Evolutionary conservation across 495 filamentous ascomycete genomes (phyloP), one percentile per base, ranked within the genome.

Genomic region (Podospora fimiseda): DNA sequence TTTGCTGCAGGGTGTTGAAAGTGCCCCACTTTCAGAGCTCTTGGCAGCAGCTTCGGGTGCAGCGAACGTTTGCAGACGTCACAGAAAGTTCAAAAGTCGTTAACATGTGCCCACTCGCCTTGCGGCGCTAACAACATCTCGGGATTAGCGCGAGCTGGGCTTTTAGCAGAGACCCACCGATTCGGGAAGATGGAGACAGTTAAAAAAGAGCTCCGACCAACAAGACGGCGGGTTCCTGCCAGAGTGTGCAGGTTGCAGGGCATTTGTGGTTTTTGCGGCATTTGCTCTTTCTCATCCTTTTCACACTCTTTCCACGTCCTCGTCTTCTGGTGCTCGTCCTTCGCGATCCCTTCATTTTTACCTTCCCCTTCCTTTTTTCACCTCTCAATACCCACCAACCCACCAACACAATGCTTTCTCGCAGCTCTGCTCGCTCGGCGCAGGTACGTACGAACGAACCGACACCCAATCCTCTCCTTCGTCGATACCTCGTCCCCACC

Each of bases 241-340:
- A n/a, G n/a, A n/a, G n/a, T n/a, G n/a, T n/a, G n/a, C n/a, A n/a
- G n/a, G n/a, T n/a, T n/a, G n/a, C n/a, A n/a, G n/a, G n/a, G n/a
- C n/a, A n/a, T 50, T 48, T 13, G 38, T 55, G 52, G 20, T 52
- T 38, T 59, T 61, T 67, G 64, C 61, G 64, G 64, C 58, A 67
- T 67, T 67, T 67, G 64, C 54, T 51, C 50, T 56, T 46, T 27
- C 18, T 30, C 23, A 24, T 41, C 52, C 38, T 51, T 41, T 55
- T 40, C 42, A 42, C 50, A 51, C 53, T 37, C 37, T 39, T 52
- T 49, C 55, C 48, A n/a, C n/a, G n/a, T n/a, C 38, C 41, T 50
- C 43, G 27, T n/a, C 4, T 13, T 14, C 13, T 19, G 40, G n/a
- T 14, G 21, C 8, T 45, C 48, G 39, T 50, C 41, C 13, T 9